phyloP scores from a whole-genome alignment of 306 rosid species.

The Cucumis hystrix region DNA sequence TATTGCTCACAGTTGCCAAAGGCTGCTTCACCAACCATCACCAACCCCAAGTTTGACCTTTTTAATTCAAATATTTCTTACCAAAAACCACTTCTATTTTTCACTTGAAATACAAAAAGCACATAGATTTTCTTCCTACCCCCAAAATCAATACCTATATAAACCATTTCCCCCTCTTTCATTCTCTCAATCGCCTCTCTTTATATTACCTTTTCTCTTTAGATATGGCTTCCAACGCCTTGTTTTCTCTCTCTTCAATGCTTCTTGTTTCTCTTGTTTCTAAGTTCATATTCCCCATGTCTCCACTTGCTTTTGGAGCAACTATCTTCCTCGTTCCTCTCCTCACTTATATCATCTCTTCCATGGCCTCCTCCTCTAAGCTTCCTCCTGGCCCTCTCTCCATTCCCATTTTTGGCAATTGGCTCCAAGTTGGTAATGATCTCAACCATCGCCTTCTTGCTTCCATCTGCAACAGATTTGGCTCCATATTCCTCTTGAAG shows the following conservation, averaged over 20 bases:
- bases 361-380: conserved; percentile 4
- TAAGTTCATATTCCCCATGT: conserved; percentile 7
- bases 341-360: conserved; percentile 10
- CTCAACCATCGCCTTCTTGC: conserved; percentile 61
- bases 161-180: neutral
- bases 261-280: neutral
- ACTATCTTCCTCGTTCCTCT: neutral
- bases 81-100: neutral
- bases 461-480: conserved; percentile 37
- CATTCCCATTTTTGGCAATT: conserved; percentile 65
- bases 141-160: neutral
- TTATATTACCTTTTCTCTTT: neutral
- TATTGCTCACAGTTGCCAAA: neutral
- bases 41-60: neutral
- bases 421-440: conserved; percentile 86
- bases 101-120: neutral
- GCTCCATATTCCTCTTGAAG: conserved; percentile 48
- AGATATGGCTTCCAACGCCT: neutral
- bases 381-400: conserved; percentile 65
- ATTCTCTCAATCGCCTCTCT: neutral
- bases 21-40: neutral
- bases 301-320: neutral
- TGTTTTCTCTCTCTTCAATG: neutral
- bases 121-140: neutral
- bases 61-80: neutral